Evolutionary conservation across 441 rosid genomes (phyloP).

Genomic region (Viola pubescens): DNA sequence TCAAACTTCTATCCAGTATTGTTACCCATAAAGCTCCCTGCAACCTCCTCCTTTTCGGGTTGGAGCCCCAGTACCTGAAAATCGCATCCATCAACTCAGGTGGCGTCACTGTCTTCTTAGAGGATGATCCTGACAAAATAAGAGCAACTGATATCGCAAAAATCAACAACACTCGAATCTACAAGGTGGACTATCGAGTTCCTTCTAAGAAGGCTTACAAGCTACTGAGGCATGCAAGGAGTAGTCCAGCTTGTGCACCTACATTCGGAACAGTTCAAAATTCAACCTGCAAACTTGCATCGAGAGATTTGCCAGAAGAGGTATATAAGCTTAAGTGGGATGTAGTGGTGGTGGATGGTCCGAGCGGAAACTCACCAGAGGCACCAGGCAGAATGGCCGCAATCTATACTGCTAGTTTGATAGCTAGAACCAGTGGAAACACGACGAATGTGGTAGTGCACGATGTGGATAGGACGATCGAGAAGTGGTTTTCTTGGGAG

Average conservation of each 20-base stretch:
- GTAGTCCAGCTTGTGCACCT: slow-evolving; percentile 52
- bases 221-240: slow-evolving; percentile 40
- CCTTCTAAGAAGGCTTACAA: slow-evolving; percentile 49
- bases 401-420: slow-evolving; percentile 48
- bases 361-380: slow-evolving; percentile 45
- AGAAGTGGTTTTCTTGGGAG: slow-evolving; percentile 53
- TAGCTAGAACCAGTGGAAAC: slow-evolving; percentile 38
- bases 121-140: slow-evolving; percentile 68
- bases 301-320: slow-evolving; percentile 40
- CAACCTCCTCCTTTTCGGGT: slow-evolving; percentile 78
- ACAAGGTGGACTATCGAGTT: slow-evolving; percentile 48
- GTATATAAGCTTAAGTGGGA: slow-evolving; percentile 50
- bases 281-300: slow-evolving; percentile 48
- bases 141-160: slow-evolving; percentile 28
- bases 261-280: slow-evolving; percentile 31
- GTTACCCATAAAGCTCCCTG: slow-evolving; percentile 50
- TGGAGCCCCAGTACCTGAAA: slow-evolving; percentile 70
- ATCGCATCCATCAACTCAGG: slow-evolving; percentile 62
- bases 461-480: slow-evolving; percentile 48
- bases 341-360: slow-evolving; percentile 61
- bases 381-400: slow-evolving; percentile 72
- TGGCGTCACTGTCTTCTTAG: slow-evolving; percentile 67
- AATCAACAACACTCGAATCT: slow-evolving; percentile 44
- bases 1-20: slow-evolving; percentile 42
- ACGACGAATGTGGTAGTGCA: slow-evolving; percentile 49